Conservation (phyloP, 257 asterid genomes). For the Fraxinus cuspidata region DNA sequence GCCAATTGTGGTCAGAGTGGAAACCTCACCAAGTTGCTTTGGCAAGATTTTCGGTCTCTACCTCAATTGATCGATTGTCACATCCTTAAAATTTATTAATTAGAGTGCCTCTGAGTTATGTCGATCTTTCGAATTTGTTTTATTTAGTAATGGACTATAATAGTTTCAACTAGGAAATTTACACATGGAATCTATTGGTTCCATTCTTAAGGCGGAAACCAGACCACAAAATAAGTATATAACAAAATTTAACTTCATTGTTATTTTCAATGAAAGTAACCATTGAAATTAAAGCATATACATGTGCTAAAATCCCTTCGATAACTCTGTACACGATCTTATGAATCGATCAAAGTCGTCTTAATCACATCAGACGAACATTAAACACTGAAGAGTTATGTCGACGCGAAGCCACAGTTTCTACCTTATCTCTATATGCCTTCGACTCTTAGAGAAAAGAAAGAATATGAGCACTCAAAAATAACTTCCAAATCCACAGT, state of each 20-base stretch:
- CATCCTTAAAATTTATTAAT: neutral
- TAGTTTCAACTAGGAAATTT: too few species aligned
- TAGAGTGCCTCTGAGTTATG: too few species aligned
- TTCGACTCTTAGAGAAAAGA: neutral
- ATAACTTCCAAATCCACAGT: constrained; percentile 18
- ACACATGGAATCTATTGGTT: neutral
- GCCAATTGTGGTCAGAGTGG: neutral
- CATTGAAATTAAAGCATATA: neutral
- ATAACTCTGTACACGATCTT: neutral
- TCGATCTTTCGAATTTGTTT: too few species aligned
- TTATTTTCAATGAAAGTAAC: neutral
- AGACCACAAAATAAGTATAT: too few species aligned
- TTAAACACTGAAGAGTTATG: neutral
- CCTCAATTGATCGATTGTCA: neutral
- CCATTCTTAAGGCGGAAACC: neutral
- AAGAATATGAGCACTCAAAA: neutral
- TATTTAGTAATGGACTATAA: too few species aligned
- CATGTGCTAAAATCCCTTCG: neutral
- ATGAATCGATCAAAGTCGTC: neutral
- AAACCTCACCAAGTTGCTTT: neutral
- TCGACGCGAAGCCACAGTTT: neutral
- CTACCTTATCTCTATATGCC: constrained; percentile 32
- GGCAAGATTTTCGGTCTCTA: neutral
- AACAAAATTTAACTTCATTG: neutral
- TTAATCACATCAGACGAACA: neutral